phyloP scores from a whole-genome alignment of 805 yeast genomes.

The Candida rishiriensis region DNA sequence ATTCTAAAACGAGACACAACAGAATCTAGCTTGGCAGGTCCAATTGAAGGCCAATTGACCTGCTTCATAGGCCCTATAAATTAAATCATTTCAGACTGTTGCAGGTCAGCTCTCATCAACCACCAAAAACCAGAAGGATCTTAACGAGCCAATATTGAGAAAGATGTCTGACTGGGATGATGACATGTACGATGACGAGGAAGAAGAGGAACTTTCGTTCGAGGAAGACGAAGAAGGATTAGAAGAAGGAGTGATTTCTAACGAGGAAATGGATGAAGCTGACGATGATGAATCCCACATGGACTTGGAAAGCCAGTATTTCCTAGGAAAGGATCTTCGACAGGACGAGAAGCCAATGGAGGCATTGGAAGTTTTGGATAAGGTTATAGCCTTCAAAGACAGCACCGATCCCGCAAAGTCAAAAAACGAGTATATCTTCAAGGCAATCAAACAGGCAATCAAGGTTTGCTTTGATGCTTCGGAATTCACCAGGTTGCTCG shows the following conservation, averaged over 20 bases:
- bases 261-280: constrained; percentile 8
- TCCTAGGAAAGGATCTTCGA: constrained; percentile 29
- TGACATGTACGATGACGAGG: constrained; percentile 34
- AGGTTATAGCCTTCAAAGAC: constrained; percentile 10
- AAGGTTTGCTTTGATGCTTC: constrained; percentile 23
- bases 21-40: too few relatives aligned
- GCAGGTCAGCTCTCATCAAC: too few relatives aligned
- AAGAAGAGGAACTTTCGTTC: constrained; percentile 30
- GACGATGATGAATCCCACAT: constrained; percentile 6
- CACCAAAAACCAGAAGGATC: too few relatives aligned
- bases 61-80: too few relatives aligned
- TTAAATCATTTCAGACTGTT: too few relatives aligned
- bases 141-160: too few relatives aligned
- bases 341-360: constrained; percentile 26
- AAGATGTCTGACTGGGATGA: constrained; percentile 35
- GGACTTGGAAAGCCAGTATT: constrained; percentile 27
- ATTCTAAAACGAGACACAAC: too few relatives aligned
- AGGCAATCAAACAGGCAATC: constrained; percentile 30
- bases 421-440: constrained; percentile 25
- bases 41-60: too few relatives aligned
- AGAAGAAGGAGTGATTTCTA: constrained; percentile 10
- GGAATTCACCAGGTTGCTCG: constrained; percentile 11
- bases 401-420: neutral
- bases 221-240: constrained; percentile 24
- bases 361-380: constrained; percentile 24